phyloP scores from a whole-genome alignment of 768 basidiomycete genomes.

The Boletus rubropictus region DNA sequence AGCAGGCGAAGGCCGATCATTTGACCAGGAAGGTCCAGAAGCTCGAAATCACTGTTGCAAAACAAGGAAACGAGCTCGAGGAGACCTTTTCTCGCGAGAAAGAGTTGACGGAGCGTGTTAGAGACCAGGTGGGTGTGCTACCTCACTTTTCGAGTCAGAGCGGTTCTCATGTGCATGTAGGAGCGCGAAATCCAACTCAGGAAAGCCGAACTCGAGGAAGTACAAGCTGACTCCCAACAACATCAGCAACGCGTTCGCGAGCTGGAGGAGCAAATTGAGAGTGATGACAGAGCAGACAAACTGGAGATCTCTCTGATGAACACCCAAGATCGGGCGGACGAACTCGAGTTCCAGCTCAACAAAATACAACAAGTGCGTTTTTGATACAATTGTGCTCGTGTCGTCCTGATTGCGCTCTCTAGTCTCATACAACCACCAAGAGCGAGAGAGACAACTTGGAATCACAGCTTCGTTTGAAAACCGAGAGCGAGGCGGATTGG shows the following conservation, averaged over 20 bases:
- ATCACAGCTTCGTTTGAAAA: constrained; percentile 37
- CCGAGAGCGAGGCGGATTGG: constrained; percentile 44
- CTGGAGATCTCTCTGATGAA: constrained; percentile 70
- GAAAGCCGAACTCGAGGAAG: constrained; percentile 48
- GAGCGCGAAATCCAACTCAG: constrained; percentile 71
- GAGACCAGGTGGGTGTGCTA: constrained; percentile 28
- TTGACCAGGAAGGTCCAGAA: constrained; percentile 40
- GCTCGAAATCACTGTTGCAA: constrained; percentile 37
- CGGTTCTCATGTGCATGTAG: constrained; percentile 29
- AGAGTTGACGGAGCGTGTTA: constrained; percentile 35
- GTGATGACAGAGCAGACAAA: constrained; percentile 73
- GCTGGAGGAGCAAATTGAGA: constrained; percentile 76
- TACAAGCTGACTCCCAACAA: constrained; percentile 48
- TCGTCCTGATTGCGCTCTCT: background rate
- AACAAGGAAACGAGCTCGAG: constrained; percentile 39
- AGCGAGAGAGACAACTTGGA: constrained; percentile 56
- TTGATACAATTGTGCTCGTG: background rate
- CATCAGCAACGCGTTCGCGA: constrained; percentile 58
- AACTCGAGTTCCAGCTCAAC: constrained; percentile 76
- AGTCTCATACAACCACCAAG: constrained; percentile 58
- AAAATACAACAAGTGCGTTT: constrained; percentile 66
- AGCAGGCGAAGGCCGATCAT: constrained; percentile 35
- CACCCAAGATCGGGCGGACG: constrained; percentile 75
- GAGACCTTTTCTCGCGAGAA: constrained; percentile 41
- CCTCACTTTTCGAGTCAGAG: background rate